Evolutionary conservation across 306 rosid species (phyloP).

Genomic region (Ochetophila trinervis): DNA sequence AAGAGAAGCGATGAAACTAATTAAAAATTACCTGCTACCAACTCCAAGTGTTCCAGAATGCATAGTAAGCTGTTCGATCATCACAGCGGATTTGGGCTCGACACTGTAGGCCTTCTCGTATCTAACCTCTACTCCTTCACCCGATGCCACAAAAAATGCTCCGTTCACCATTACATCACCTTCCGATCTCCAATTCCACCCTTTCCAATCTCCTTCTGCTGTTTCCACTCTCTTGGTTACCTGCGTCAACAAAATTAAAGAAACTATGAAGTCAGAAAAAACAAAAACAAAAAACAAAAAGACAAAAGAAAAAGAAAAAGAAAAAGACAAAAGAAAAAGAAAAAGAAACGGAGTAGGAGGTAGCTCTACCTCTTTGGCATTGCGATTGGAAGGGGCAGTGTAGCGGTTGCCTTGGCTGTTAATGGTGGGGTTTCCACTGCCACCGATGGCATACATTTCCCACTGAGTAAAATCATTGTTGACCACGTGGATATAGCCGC

Average conservation of each 20-base stretch:
- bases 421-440: conserved; percentile 73
- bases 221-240: conserved; percentile 76
- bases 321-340: no score
- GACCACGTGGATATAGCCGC: conserved; percentile 81
- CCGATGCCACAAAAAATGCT: conserved; percentile 69
- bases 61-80: conserved; percentile 57
- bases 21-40: conserved; percentile 54
- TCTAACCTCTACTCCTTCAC: conserved; percentile 37
- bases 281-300: no score
- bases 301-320: not conserved
- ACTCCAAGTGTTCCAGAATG: conserved; percentile 77
- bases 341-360: not conserved
- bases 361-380: conserved; percentile 48
- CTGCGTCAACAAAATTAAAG: not conserved
- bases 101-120: conserved; percentile 70
- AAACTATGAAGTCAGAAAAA: no score
- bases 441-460: conserved; percentile 96
- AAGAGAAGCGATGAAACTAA: no score
- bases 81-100: conserved; percentile 62
- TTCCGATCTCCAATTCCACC: conserved; percentile 84
- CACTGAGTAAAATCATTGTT: conserved; percentile 79
- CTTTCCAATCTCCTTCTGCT: conserved; percentile 49
- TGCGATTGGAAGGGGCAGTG: conserved; percentile 52
- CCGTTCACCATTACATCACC: conserved; percentile 83
- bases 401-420: conserved; percentile 82